These are phyloP conservation scores for Aspergillus campestris DNA, from an alignment of 495 filamentous ascomycete genomes.

Conservation along the genomic window DNA sequence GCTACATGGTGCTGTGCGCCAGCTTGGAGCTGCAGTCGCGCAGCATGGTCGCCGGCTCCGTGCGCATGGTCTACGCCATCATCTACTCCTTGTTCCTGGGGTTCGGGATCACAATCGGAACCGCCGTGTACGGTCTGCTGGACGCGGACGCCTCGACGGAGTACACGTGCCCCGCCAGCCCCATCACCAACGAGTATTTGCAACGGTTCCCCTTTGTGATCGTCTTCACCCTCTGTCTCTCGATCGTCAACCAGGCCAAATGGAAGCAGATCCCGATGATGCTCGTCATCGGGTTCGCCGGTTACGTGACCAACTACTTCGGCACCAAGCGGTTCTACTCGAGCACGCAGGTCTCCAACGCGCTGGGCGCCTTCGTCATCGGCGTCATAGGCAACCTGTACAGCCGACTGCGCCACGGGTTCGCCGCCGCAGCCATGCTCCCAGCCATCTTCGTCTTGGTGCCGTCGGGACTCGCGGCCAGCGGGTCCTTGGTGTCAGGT, in stretches of 20 bases:
- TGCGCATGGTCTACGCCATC: constrained; percentile 92
- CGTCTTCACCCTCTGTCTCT: constrained; percentile 72
- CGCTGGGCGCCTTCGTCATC: constrained; percentile 77
- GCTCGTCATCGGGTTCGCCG: constrained; percentile 71
- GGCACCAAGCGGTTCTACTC: constrained; percentile 59
- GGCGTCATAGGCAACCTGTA: constrained; percentile 85
- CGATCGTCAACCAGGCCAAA: constrained; percentile 81
- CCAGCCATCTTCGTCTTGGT: constrained; percentile 95
- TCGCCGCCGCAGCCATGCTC: constrained; percentile 81
- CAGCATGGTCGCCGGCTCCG: constrained; percentile 80
- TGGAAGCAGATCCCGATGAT: constrained; percentile 85
- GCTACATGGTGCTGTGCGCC: constrained; percentile 75
- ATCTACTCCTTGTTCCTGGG: constrained; percentile 94
- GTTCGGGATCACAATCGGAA: constrained; percentile 95
- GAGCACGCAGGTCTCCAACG: constrained; percentile 72
- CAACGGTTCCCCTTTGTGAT: constrained; percentile 65
- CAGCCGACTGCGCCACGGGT: constrained; percentile 70
- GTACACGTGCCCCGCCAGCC: constrained; percentile 54
- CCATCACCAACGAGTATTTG: constrained; percentile 43
- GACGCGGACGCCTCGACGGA: constrained; percentile 65
- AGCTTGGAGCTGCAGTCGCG: constrained; percentile 82
- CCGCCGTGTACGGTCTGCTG: constrained; percentile 77
- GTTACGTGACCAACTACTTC: constrained; percentile 85
- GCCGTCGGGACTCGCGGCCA: constrained; percentile 78
- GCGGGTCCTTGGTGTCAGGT: constrained; percentile 75